Percentiles rank a stretch among this genome's conserved stretches.
phyloP scores from a whole-genome alignment of 2,329 filamentous ascomycete species.

The Hymenoscyphus fructigenus region DNA sequence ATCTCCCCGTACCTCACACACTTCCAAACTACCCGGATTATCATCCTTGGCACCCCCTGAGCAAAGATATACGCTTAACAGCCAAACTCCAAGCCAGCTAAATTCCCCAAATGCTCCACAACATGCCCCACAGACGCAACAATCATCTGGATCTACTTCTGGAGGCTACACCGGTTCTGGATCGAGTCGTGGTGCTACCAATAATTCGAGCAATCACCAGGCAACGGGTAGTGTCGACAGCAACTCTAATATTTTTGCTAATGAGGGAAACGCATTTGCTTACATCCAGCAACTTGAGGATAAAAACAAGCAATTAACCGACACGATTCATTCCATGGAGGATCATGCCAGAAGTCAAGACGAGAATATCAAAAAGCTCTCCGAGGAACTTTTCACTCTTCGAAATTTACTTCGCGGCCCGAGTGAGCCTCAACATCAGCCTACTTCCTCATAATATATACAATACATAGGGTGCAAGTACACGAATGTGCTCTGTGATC shows the following conservation, averaged over 20 bases:
- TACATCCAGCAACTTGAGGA: conserved; percentile 73
- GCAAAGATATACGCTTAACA: conserved; percentile 34
- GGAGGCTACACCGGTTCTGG: conserved; percentile 40
- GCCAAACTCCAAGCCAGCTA: conserved; percentile 31
- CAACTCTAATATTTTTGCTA: conserved; percentile 66
- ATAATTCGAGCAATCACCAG: conserved; percentile 45
- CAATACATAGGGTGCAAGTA: conserved; percentile 28
- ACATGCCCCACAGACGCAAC: conserved; percentile 24
- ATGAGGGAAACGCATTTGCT: conserved; percentile 65
- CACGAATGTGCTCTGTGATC: conserved; percentile 29
- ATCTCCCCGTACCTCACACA: conserved; percentile 32
- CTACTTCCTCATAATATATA: conserved; percentile 25
- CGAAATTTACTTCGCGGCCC: conserved; percentile 30
- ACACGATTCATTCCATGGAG: conserved; percentile 45
- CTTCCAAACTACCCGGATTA: conserved; percentile 36
- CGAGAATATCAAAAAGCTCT: conserved; percentile 33
- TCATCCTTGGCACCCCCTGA: conserved; percentile 37
- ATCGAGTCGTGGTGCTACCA: conserved; percentile 32
- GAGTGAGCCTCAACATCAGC: conserved; percentile 22
- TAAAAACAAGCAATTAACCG: conserved; percentile 47
- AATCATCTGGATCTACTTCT: conserved; percentile 27
- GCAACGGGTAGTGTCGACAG: conserved; percentile 57
- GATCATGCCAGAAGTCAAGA: conserved; percentile 28
- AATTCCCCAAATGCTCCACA: conserved; percentile 22
- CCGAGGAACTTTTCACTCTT: conserved; percentile 32